A percentile compares a stretch with the other conserved stretches of the same genome.
These are phyloP conservation scores for Penicillium sp. DNA, from an alignment of 2,329 filamentous ascomycete species.

Conservation along the genomic window DNA sequence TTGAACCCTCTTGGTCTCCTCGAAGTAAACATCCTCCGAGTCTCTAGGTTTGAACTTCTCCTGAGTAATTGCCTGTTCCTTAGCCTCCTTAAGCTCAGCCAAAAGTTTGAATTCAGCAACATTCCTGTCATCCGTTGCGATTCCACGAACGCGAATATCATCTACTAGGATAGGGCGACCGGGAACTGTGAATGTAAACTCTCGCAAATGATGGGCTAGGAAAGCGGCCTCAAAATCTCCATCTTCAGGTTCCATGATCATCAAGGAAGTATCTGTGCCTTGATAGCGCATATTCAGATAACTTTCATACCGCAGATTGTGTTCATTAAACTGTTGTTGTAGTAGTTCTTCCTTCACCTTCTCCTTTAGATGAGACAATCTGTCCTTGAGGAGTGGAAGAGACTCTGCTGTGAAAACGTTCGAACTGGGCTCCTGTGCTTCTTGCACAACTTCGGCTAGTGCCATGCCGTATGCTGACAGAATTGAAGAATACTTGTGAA, in stretches of 20 bases:
- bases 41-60: not conserved
- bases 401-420: not conserved
- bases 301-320: conserved; percentile 28
- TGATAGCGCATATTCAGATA: conserved; percentile 50
- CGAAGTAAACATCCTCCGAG: conserved; percentile 16
- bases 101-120: not conserved
- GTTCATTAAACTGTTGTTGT: conserved; percentile 41
- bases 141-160: conserved; percentile 70
- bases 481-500: conserved; percentile 1
- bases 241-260: conserved; percentile 58
- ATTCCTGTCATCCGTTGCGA: not conserved
- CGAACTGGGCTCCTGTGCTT: conserved; percentile 61
- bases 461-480: conserved; percentile 92
- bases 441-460: conserved; percentile 86
- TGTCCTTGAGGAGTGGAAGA: not conserved
- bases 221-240: conserved; percentile 83
- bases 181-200: conserved; percentile 83
- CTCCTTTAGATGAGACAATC: not conserved
- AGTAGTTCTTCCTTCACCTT: conserved; percentile 30
- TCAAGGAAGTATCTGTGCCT: conserved; percentile 48
- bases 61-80: not conserved
- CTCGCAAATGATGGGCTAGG: conserved; percentile 78
- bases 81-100: not conserved
- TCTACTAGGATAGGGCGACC: conserved; percentile 85
- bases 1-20: conserved; percentile 14